Conservation (phyloP, 169 alveolate species). For the Plasmodium coatneyi region DNA sequence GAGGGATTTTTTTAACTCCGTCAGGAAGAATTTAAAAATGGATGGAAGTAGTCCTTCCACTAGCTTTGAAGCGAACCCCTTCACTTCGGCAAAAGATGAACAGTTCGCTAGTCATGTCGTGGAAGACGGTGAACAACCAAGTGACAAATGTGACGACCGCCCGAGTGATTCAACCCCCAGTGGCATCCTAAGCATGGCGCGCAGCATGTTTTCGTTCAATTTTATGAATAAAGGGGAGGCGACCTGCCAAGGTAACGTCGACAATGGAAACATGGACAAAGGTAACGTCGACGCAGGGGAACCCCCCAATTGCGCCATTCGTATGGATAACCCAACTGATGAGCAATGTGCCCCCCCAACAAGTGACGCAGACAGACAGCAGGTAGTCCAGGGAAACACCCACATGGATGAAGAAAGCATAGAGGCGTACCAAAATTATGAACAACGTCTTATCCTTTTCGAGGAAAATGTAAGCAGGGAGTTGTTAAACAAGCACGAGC, state of each 20-base stretch:
- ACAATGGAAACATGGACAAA: neutral
- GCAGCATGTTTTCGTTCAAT: constrained; percentile 8
- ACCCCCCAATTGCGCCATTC: neutral
- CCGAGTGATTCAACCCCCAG: neutral
- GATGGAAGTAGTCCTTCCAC: constrained; percentile 15
- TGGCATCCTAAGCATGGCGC: neutral
- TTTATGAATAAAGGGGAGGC: neutral
- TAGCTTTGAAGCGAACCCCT: neutral
- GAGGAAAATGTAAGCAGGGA: constrained; percentile 47
- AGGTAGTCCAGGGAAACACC: neutral
- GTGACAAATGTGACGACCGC: neutral
- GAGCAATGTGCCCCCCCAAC: neutral
- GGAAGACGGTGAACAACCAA: neutral
- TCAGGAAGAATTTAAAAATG: constrained; percentile 41
- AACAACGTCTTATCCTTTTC: neutral
- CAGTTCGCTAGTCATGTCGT: too few relatives aligned
- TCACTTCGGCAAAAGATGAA: neutral
- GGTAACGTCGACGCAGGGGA: neutral
- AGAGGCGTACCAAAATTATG: constrained; percentile 2
- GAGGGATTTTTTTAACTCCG: constrained; percentile 16
- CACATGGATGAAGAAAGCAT: constrained; percentile 4
- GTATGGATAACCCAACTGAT: neutral
- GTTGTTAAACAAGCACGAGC: constrained; percentile 26
- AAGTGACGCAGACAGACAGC: neutral
- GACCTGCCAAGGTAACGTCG: neutral